Base-by-base conservation (phyloP, 176 grass and related monocot genomes). In the Paspalum notatum region DNA sequence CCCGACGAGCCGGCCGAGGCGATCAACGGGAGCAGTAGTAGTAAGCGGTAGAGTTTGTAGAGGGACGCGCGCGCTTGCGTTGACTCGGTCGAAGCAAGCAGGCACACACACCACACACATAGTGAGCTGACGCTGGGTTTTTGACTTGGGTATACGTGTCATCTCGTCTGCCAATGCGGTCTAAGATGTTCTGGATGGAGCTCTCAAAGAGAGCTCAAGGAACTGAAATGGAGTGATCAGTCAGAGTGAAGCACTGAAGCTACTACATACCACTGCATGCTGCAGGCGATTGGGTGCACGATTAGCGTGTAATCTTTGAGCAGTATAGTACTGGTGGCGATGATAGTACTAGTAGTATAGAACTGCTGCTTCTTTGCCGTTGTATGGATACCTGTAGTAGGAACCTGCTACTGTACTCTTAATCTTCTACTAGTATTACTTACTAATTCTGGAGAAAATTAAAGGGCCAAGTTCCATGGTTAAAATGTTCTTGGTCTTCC, bases 21-120 rank as follows among this genome's bases (percentile, higher is more conserved):
- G 17, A 64, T 49, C 25, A 71, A 89, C 55, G 71, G 71, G 39
- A 75, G 22, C 66, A 56, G 61, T 11, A 16, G 3, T 83, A 83
- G 66, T 4, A 5, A 8, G 42, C 8, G 8, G 22, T 3, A 22
- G 20, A 5, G 13, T 43, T 4, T 4, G 42, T 32, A 32, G 32
- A 32, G 32, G 32, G 32, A 32, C 32, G 32, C 2, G 3, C 32
- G 64, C 40, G 39, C 40, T 46, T 41, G 44, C 9, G 57, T 20
- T 82, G 80, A 52, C 58, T 20, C 48, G 47, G 69, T 74, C 46
- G 4, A 44, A 18, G 9, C n/a, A 20, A 0, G 13, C 5, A 75
- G 5, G 12, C 24, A 61, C 58, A 8, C 26, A 41, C 8, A 2
- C 47, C 47, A 3, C 11, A 42, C 27, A 21, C 12, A 16, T 4